These are phyloP conservation scores for Clarireedia paspali DNA, from an alignment of 2,329 filamentous ascomycete genomes.

Conservation along the genomic window DNA sequence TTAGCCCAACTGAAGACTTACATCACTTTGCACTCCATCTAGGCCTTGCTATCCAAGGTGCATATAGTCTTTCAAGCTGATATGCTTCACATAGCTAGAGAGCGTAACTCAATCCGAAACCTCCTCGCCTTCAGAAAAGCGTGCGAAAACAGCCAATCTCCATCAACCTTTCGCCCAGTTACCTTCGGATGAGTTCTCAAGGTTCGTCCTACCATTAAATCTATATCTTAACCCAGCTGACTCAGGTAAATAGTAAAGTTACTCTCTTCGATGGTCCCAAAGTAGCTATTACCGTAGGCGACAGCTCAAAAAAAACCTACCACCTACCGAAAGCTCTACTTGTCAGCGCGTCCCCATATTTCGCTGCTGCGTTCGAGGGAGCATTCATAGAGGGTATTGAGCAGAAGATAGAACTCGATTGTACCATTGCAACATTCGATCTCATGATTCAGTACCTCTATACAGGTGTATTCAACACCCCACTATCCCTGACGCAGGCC, in stretches of 20 bases:
- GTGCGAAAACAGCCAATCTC: no score
- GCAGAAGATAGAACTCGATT: background rate
- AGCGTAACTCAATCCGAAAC: no score
- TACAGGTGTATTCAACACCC: background rate
- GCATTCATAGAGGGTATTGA: background rate
- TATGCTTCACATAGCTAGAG: no score
- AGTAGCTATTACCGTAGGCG: background rate
- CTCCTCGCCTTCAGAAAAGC: no score
- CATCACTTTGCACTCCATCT: no score
- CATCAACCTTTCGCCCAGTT: no score
- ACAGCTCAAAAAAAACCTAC: background rate
- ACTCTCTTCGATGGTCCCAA: background rate
- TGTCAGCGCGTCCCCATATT: background rate
- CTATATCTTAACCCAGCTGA: no score
- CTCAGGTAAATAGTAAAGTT: background rate
- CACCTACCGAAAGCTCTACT: background rate
- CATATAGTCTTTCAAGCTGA: no score
- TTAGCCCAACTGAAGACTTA: no score
- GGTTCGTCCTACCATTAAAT: no score
- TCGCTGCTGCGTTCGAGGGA: background rate
- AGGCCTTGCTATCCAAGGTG: no score
- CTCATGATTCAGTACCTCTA: background rate
- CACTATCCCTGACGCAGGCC: background rate
- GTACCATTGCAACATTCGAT: background rate
- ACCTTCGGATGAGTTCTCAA: no score